phyloP scores from a whole-genome alignment of 176 grass and related monocot genomes.

The Saccharum spontaneum region DNA sequence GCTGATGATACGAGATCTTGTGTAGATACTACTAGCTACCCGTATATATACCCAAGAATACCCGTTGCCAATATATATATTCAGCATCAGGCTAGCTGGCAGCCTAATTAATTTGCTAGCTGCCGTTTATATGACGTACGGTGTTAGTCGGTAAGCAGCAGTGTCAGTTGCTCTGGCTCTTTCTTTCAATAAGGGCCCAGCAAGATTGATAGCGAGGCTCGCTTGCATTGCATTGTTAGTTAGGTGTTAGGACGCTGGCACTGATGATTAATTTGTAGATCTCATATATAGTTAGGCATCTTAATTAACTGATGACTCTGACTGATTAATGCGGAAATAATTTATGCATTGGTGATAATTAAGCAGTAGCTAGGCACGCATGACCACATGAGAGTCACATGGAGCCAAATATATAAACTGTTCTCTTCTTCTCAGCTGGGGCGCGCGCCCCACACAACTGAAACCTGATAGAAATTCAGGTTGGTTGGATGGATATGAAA shows the following conservation, averaged over 20 bases:
- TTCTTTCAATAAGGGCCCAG: neutral
- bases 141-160: constrained; percentile 34
- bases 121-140: neutral
- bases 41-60: too few species aligned
- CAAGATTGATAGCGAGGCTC: neutral
- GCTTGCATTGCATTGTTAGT: neutral
- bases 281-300: neutral
- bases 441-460: too few species aligned
- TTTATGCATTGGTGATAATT: too few species aligned
- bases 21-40: neutral
- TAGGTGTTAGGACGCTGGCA: neutral
- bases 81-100: neutral
- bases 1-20: neutral
- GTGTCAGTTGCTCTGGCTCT: constrained; percentile 8
- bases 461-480: too few species aligned
- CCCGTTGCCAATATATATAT: neutral
- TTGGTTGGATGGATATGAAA: too few species aligned
- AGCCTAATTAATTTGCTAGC: neutral
- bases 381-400: too few species aligned
- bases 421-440: too few species aligned
- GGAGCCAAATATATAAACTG: too few species aligned
- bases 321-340: neutral
- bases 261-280: neutral
- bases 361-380: too few species aligned
- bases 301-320: neutral